Conservation (phyloP, 2,329 filamentous ascomycete genomes). For the Fonsecaea monophora region DNA sequence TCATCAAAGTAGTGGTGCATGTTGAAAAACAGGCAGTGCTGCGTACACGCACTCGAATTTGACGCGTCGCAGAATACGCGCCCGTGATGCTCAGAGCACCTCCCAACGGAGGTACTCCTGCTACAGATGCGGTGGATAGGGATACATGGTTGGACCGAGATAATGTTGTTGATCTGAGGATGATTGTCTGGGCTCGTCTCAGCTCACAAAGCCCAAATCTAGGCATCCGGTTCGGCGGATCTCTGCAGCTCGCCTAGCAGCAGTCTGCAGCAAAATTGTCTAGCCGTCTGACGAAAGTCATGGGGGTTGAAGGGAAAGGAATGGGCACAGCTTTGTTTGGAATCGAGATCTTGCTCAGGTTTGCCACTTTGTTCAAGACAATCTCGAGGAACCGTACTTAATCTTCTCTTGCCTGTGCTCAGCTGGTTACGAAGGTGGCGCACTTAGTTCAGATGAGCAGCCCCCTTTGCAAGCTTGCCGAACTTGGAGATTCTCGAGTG, state of each 20-base stretch:
- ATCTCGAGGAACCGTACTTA: neutral
- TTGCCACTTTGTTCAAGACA: neutral
- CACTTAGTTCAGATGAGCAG: conserved; percentile 1
- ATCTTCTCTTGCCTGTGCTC: neutral
- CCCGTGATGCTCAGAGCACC: neutral
- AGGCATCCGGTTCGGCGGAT: conserved; percentile 15
- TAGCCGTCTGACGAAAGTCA: neutral
- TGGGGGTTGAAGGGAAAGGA: neutral
- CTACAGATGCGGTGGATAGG: neutral
- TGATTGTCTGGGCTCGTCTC: conserved; percentile 12
- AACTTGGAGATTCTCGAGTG: conserved; percentile 10
- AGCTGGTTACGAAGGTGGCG: conserved; percentile 18
- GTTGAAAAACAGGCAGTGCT: neutral
- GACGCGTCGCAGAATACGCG: neutral
- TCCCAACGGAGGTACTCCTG: neutral
- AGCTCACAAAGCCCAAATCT: conserved; percentile 19
- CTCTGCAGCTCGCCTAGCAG: neutral
- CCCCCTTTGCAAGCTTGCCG: neutral
- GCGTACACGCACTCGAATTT: neutral
- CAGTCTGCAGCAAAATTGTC: conserved; percentile 3
- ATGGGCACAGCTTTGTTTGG: neutral
- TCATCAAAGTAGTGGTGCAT: neutral
- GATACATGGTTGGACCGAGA: neutral
- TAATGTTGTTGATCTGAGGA: neutral
- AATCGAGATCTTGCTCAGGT: neutral